phyloP scores from a whole-genome alignment of 441 rosid genomes.

The Brassica hybrid region DNA sequence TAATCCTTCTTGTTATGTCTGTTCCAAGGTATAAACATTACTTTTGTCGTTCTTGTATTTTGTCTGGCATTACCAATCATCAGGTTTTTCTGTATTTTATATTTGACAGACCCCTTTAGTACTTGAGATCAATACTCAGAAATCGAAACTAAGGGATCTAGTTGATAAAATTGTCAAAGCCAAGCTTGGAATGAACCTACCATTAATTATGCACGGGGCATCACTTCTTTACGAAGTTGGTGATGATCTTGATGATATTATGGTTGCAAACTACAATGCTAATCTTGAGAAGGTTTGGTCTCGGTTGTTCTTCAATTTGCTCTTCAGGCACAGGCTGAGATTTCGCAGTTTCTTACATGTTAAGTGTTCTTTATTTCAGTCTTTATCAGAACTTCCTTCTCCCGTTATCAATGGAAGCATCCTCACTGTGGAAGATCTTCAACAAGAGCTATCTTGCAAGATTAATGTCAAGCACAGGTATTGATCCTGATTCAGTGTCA shows the following conservation, averaged over 20 bases:
- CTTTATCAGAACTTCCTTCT: slow-evolving; percentile 78
- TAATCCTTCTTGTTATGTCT: slow-evolving; percentile 88
- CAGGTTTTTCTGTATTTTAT: slow-evolving; percentile 17
- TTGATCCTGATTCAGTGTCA: not conserved
- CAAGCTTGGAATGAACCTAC: slow-evolving; percentile 93
- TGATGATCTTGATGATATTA: slow-evolving; percentile 87
- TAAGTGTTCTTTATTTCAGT: slow-evolving; percentile 48
- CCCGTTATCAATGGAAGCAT: slow-evolving; percentile 74
- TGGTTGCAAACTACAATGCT: slow-evolving; percentile 79
- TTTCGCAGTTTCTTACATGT: slow-evolving; percentile 22
- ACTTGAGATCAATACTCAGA: slow-evolving; percentile 80
- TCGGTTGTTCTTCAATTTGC: slow-evolving; percentile 8
- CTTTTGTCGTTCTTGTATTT: not conserved
- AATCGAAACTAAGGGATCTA: slow-evolving; percentile 81
- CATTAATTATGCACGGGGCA: slow-evolving; percentile 82
- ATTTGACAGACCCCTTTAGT: slow-evolving; percentile 73
- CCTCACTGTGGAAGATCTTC: slow-evolving; percentile 88
- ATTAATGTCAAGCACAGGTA: slow-evolving; percentile 92
- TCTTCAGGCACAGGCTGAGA: slow-evolving; percentile 11
- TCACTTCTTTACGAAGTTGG: slow-evolving; percentile 94
- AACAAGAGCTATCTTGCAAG: slow-evolving; percentile 84
- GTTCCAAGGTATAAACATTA: slow-evolving; percentile 74
- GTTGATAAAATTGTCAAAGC: slow-evolving; percentile 94
- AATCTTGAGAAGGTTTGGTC: slow-evolving; percentile 89
- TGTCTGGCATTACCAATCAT: slow-evolving; percentile 26